A percentile compares a stretch with the other conserved stretches of the same genome.
Conservation (phyloP, 371 early-diverging fungal species). For the Lichtheimia corymbifera region DNA sequence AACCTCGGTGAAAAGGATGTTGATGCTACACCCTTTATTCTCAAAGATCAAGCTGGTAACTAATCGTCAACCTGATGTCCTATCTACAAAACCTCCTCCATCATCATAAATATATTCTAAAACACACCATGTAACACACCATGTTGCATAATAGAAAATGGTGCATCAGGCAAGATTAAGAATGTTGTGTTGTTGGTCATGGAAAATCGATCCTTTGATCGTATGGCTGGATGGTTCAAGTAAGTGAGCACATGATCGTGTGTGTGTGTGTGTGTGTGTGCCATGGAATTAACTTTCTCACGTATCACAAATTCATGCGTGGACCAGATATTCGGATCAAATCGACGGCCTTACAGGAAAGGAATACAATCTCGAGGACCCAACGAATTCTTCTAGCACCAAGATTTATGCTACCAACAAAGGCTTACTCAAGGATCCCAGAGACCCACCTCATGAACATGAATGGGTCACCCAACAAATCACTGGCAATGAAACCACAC, state of each 20-base stretch:
- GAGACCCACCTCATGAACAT: constrained; percentile 25
- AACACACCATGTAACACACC: no score
- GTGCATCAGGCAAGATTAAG: constrained; percentile 31
- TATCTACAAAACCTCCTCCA: not conserved
- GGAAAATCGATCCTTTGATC: constrained; percentile 43
- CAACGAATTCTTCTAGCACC: constrained; percentile 14
- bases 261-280: not conserved
- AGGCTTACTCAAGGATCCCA: constrained; percentile 22
- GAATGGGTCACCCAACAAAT: constrained; percentile 22
- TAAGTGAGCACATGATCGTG: constrained; percentile 10
- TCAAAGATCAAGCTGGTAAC: constrained; percentile 11
- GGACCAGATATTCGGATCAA: constrained; percentile 4
- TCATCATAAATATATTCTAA: not conserved
- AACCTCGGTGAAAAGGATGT: constrained; percentile 24
- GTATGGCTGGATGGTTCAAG: constrained; percentile 34
- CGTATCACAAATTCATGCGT: not conserved
- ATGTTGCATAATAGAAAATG: constrained; percentile 13
- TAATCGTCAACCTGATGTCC: not conserved
- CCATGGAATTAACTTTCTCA: not conserved
- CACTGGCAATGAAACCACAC: constrained; percentile 17
- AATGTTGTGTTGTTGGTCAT: constrained; percentile 36
- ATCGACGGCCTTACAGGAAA: constrained; percentile 25
- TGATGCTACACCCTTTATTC: constrained; percentile 16
- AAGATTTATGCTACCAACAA: constrained; percentile 26
- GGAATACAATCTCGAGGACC: constrained; percentile 23